Evolutionary conservation across 2,329 filamentous ascomycete species (phyloP), one percentile per base, ranked within the genome.

Genomic region (Arachnomyces sp.): DNA sequence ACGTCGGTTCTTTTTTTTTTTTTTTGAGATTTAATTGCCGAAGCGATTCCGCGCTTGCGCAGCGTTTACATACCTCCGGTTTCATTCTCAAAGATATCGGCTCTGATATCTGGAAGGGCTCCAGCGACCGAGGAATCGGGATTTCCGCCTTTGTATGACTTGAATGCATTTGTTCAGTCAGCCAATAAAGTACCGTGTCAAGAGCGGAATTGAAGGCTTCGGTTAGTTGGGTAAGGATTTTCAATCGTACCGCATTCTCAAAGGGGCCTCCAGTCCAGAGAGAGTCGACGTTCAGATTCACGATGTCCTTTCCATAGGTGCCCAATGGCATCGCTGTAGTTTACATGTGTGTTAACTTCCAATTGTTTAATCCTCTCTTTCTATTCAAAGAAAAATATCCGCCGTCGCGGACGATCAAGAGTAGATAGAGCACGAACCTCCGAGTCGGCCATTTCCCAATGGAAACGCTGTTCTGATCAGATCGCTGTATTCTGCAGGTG

Each of bases 221-320:
- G 21, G 5, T 5, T 25, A 14, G n/a, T n/a, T n/a, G n/a, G n/a
- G n/a, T n/a, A n/a, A n/a, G n/a, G n/a, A n/a, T n/a, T 32, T 9
- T 38, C 12, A 21, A 36, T n/a, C 34, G 11, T 28, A 48, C 46
- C 15, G 30, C 9, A n/a, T 36, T 43, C 31, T 53, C 49, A 34
- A 55, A 54, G 1, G 52, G 52, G 1, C 54, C 54, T 6, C 54
- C 54, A 6, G 42, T 44, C 53, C 54, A 57, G 8, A 57, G 44
- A 9, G 47, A 51, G 38, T 57, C 54, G 31, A 53, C 37, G 18
- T 56, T 56, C 9, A 55, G 30, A 33, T 51, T 52, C 15, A 52
- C 30, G 7, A 40, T 42, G 15, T 50, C 48, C 8, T 36, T 36
- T 13, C 35, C 44, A n/a, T 38, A 34, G 2, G 42, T 7, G 2